phyloP scores from a whole-genome alignment of 768 basidiomycete genomes.

The Gloeopeniophorella convolvens region DNA sequence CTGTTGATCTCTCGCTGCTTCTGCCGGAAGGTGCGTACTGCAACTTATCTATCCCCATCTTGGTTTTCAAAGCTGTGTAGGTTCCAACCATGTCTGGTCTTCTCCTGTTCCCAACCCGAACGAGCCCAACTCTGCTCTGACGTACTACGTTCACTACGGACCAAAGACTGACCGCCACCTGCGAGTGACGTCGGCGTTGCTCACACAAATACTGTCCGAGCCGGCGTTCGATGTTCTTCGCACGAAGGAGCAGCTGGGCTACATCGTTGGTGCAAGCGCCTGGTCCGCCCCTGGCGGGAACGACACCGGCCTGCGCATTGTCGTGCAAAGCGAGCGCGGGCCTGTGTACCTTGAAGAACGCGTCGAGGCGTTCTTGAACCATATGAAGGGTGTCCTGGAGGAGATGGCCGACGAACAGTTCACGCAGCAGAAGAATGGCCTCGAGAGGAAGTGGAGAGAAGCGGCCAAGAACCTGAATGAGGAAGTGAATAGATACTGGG shows the following conservation, averaged over 20 bases:
- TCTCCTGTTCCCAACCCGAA: conserved; percentile 70
- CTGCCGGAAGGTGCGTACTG: conserved; percentile 54
- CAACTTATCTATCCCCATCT: not conserved
- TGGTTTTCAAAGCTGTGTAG: no score
- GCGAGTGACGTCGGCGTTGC: conserved; percentile 63
- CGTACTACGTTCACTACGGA: conserved; percentile 82
- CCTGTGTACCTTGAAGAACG: conserved; percentile 79
- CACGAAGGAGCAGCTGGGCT: conserved; percentile 94
- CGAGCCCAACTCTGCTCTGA: conserved; percentile 80
- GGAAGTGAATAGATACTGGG: conserved; percentile 65
- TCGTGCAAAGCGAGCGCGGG: conserved; percentile 83
- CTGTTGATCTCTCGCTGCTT: conserved; percentile 47
- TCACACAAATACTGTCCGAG: conserved; percentile 82
- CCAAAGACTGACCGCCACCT: conserved; percentile 52
- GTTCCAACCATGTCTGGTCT: conserved; percentile 62
- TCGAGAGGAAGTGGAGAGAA: conserved; percentile 80
- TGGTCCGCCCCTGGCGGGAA: conserved; percentile 58
- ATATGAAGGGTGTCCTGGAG: conserved; percentile 61
- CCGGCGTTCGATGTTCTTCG: conserved; percentile 88
- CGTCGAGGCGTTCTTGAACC: conserved; percentile 80
- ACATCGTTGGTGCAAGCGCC: conserved; percentile 65
- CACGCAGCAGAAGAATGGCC: conserved; percentile 63
- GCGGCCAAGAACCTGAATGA: conserved; percentile 83
- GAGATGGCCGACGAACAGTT: conserved; percentile 71
- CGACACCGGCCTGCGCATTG: conserved; percentile 70